Conservation (phyloP, 495 filamentous ascomycete species). For the Daldinia concentrica region DNA sequence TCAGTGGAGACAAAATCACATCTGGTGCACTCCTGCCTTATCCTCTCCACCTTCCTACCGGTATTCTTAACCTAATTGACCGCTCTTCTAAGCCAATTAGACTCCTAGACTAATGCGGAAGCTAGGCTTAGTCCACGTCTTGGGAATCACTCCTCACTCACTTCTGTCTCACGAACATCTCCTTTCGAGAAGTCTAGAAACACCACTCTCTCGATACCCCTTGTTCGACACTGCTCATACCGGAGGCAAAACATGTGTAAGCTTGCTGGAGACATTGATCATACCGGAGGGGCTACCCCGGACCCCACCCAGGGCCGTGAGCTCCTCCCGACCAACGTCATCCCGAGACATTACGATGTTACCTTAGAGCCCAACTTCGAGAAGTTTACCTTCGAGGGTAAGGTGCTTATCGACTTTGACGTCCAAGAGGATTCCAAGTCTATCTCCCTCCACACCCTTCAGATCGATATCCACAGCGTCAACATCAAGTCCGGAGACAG, state of each 20-base stretch:
- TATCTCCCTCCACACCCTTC: conserved; percentile 86
- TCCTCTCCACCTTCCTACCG: conserved; percentile 40
- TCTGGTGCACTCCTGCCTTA: conserved; percentile 39
- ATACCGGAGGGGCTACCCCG: conserved; percentile 56
- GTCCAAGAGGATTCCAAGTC: conserved; percentile 85
- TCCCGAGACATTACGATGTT: conserved; percentile 74
- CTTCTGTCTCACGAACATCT: conserved; percentile 28
- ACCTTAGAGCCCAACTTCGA: conserved; percentile 77
- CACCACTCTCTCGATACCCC: conserved; percentile 38
- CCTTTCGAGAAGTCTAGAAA: conserved; percentile 34
- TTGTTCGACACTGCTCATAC: conserved; percentile 60
- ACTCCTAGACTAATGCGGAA: conserved; percentile 32
- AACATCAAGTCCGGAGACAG: conserved; percentile 65
- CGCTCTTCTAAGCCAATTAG: conserved; percentile 26
- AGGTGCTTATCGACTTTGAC: conserved; percentile 77
- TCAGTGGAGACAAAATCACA: conserved; percentile 41
- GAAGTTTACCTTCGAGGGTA: conserved; percentile 75
- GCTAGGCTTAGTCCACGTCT: conserved; percentile 28
- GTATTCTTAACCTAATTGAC: conserved; percentile 41
- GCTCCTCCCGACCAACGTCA: conserved; percentile 70
- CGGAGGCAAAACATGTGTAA: conserved; percentile 67
- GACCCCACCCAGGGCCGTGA: conserved; percentile 59
- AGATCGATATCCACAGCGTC: conserved; percentile 84
- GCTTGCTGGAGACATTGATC: conserved; percentile 54
- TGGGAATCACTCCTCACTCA: conserved; percentile 29